Base-by-base conservation (phyloP, 805 yeast genomes). In the Hagleromyces aurorensis region DNA sequence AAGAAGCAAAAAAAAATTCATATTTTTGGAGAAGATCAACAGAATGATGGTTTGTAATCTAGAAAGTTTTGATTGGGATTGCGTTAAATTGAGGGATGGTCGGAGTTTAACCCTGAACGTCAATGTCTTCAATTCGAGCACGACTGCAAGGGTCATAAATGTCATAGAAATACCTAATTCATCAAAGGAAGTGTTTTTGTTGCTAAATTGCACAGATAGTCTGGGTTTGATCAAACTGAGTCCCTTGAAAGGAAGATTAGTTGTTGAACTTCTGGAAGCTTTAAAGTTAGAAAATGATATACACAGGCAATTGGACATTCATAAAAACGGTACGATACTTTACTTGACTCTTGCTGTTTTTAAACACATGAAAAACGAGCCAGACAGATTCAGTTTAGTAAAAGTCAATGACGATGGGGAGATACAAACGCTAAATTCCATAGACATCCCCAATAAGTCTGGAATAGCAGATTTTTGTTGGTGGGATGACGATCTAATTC, bases 71-170 rank as follows among this genome's bases (percentile, higher is more conserved):
- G 48, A 48, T 13, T 46, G 56, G 48, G 45, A 48, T 26, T 50
- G 51, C 28, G 26, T 49, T 13, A 52, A 50, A 28, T 26, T 50
- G 15, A 39, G 37, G 5, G 49, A 47, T 27, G 57, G 59, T 6
- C 50, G 45, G 32, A 25, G 37, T 1, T 27, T 48, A 22, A 14
- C 42, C 3, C 30, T 53, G 13, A 37, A 44, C 25, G 32, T 44
- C 11, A 13, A 33, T 16, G 33, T 36, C 7, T 36, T 48, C 4
- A 17, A 16, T 10, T 30, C 34, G 4, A 13, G 29, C 8, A 22
- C 20, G 5, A 13, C 25, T 10, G 27, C 18, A 14, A 21, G 23
- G 10, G 21, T 46, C 5, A 12, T 28, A 3, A 36, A 36, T 25
- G 32, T 43, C 4, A 34, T 41, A 3, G 50, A 43, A 27, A 12